Percentiles rank a stretch among this genome's conserved stretches.
Conservation (phyloP, 345 rosid species). For the Linum lewisii region DNA sequence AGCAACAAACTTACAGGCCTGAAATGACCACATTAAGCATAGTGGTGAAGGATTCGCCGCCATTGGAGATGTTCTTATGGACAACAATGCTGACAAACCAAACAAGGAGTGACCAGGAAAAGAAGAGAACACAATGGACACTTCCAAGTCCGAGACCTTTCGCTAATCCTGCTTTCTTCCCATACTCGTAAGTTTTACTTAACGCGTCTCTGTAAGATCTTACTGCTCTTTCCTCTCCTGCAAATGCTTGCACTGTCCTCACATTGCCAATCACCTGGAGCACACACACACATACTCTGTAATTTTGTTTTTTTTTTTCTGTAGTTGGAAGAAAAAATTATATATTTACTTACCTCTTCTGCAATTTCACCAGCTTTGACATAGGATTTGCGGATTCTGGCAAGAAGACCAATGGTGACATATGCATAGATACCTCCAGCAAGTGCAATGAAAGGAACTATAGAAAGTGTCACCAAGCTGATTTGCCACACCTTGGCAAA, state of each 20-base stretch:
- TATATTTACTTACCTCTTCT: conserved; percentile 54
- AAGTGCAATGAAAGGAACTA: conserved; percentile 84
- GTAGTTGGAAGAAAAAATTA: background rate
- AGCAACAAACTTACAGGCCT: conserved; percentile 94
- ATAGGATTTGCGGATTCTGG: conserved; percentile 68
- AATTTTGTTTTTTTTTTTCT: background rate
- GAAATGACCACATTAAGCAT: conserved; percentile 96
- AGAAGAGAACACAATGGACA: conserved; percentile 68
- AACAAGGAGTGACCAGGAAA: conserved; percentile 91
- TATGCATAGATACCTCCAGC: conserved; percentile 90
- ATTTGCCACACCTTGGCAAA: conserved; percentile 89
- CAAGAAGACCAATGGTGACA: conserved; percentile 72
- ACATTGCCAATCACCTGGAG: conserved; percentile 87
- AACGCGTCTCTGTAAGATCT: conserved; percentile 60
- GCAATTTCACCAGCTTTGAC: conserved; percentile 95
- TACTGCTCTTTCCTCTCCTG: conserved; percentile 88
- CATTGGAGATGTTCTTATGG: conserved; percentile 70
- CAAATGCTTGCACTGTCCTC: conserved; percentile 93
- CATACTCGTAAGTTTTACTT: conserved; percentile 57
- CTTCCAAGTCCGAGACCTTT: conserved; percentile 93
- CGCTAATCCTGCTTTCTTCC: conserved; percentile 74
- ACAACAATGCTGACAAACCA: conserved; percentile 89
- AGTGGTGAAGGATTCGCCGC: conserved; percentile 91
- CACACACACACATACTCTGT: background rate
- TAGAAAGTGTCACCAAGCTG: conserved; percentile 83